Percentiles rank a stretch among this genome's conserved stretches.
Evolutionary conservation across 78 protist genomes (phyloP).

Genomic region (Planoprotostelium fungivorum): DNA sequence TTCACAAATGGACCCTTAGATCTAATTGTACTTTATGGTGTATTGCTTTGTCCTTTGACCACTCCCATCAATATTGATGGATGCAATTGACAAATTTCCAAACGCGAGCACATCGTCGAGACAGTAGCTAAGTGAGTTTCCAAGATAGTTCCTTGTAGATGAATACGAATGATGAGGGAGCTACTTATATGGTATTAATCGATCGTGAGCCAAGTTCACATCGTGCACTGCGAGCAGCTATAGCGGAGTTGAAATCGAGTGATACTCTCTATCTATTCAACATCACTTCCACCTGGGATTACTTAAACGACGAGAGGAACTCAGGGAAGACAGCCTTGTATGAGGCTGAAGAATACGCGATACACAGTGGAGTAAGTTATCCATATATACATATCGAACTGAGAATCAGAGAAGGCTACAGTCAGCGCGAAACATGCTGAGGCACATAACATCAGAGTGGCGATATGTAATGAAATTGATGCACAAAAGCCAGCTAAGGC

Average conservation of each 20-base stretch:
- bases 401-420: neutral
- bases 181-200: neutral
- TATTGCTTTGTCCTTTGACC: too few relatives aligned
- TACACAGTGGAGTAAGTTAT: neutral
- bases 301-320: neutral
- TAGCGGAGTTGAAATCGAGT: neutral
- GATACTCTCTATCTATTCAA: neutral
- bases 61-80: too few relatives aligned
- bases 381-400: neutral
- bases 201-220: neutral
- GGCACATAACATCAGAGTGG: neutral
- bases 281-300: neutral
- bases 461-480: neutral
- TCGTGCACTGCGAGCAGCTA: neutral
- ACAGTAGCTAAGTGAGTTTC: too few relatives aligned
- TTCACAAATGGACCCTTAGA: too few relatives aligned
- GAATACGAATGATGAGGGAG: too few relatives aligned
- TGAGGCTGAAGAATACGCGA: neutral
- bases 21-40: too few relatives aligned
- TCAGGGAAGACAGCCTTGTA: neutral
- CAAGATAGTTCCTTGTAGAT: too few relatives aligned
- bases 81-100: too few relatives aligned
- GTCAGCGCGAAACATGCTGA: neutral
- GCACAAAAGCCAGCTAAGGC: neutral
- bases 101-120: too few relatives aligned